Percentiles rank a stretch among this genome's conserved stretches.
Conservation (phyloP, 371 early-diverging fungal species). For the Lichtheimia ramosa region DNA sequence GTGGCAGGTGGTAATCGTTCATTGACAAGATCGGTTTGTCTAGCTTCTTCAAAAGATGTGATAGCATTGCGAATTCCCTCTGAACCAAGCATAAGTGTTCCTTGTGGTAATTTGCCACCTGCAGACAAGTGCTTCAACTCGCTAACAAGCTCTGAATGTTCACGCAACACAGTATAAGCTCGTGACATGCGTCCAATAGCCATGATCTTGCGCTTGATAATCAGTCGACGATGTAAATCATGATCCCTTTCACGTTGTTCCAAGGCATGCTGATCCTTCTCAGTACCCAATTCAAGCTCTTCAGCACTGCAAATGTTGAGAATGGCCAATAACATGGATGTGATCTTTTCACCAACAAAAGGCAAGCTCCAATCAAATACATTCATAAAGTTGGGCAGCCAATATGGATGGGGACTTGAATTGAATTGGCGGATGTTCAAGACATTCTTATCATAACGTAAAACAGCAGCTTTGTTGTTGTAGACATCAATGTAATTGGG, state of each 20-base stretch:
- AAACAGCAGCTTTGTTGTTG: slow-evolving; percentile 96
- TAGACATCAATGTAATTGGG: slow-evolving; percentile 98
- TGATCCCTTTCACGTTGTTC: slow-evolving; percentile 27
- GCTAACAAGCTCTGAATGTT: slow-evolving; percentile 86
- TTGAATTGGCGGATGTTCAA: slow-evolving; percentile 94
- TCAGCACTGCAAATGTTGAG: slow-evolving; percentile 88
- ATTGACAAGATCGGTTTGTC: slow-evolving; percentile 82
- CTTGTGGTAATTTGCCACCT: slow-evolving; percentile 76
- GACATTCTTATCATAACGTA: slow-evolving; percentile 95
- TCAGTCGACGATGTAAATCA: slow-evolving; percentile 63
- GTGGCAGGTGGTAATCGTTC: slow-evolving; percentile 85
- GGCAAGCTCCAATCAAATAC: slow-evolving; percentile 98
- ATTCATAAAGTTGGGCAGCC: slow-evolving; percentile 96
- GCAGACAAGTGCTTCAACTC: slow-evolving; percentile 91
- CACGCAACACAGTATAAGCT: slow-evolving; percentile 84
- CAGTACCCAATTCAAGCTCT: slow-evolving; percentile 49
- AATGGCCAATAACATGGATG: slow-evolving; percentile 92
- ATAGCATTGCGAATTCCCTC: slow-evolving; percentile 89
- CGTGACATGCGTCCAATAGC: slow-evolving; percentile 91
- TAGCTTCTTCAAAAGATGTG: slow-evolving; percentile 89
- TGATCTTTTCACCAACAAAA: slow-evolving; percentile 97
- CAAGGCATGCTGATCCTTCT: not conserved
- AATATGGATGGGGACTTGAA: slow-evolving; percentile 92
- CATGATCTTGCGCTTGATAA: slow-evolving; percentile 87
- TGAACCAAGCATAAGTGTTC: slow-evolving; percentile 85